These are phyloP conservation scores for Thelephora ganbajun DNA, from an alignment of 768 basidiomycete genomes.

Conservation along the genomic window DNA sequence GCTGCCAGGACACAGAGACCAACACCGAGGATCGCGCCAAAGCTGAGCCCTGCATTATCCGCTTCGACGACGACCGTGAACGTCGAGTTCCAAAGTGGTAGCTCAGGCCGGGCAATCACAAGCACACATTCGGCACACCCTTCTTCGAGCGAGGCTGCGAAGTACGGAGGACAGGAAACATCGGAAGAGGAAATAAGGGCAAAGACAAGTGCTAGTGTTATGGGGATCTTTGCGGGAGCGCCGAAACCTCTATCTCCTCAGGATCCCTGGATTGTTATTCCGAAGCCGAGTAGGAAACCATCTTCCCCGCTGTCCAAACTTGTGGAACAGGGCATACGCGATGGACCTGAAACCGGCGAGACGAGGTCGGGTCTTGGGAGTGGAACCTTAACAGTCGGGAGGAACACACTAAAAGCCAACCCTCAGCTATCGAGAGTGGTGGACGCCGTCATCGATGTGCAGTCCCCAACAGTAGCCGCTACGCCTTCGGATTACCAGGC, in stretches of 20 bases:
- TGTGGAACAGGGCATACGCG: not conserved
- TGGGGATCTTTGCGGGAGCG: constrained; percentile 91
- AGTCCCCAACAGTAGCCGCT: constrained; percentile 10
- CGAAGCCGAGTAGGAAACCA: constrained; percentile 14
- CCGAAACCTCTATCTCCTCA: constrained; percentile 27
- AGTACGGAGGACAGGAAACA: too few relatives aligned
- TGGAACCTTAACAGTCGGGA: constrained; percentile 13
- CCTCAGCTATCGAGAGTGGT: constrained; percentile 45
- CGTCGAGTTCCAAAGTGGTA: constrained; percentile 82
- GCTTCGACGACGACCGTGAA: constrained; percentile 90
- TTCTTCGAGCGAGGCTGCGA: not conserved
- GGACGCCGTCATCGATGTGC: constrained; percentile 64
- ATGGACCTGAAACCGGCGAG: not conserved
- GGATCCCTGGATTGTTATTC: constrained; percentile 68
- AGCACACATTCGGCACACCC: constrained; percentile 20
- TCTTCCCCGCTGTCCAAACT: not conserved
- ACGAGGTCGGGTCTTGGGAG: constrained; percentile 6
- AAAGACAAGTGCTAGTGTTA: constrained; percentile 26
- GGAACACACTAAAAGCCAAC: constrained; percentile 3
- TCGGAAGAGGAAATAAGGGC: not conserved
- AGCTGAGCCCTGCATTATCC: constrained; percentile 71
- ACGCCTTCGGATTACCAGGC: constrained; percentile 10
- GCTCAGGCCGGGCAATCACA: constrained; percentile 40
- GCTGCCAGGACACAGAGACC: constrained; percentile 7
- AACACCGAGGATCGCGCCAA: constrained; percentile 50